phyloP scores from a whole-genome alignment of 2,329 filamentous ascomycete species.

The Ophiobolus disseminans region DNA sequence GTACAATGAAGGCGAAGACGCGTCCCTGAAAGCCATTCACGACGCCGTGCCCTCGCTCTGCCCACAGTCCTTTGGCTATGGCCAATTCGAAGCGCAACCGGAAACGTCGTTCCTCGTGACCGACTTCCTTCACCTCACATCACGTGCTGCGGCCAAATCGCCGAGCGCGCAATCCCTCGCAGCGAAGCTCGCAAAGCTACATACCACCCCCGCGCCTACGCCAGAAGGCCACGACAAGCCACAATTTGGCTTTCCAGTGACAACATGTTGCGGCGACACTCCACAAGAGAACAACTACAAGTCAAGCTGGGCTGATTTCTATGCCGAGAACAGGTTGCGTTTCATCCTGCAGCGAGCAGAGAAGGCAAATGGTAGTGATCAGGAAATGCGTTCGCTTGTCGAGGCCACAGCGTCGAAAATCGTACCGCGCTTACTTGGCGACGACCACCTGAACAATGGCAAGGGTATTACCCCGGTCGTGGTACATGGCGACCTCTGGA shows the following conservation, averaged over 20 bases:
- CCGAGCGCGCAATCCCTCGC: conserved; percentile 64
- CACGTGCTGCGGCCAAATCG: conserved; percentile 33
- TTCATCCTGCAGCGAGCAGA: conserved; percentile 67
- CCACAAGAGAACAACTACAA: conserved; percentile 79
- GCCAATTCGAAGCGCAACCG: conserved; percentile 58
- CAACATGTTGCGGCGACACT: conserved; percentile 87
- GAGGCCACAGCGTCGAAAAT: conserved; percentile 69
- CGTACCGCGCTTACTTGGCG: conserved; percentile 77
- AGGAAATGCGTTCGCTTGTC: conserved; percentile 67
- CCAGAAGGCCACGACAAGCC: conserved; percentile 65
- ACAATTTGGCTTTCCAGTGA: conserved; percentile 82
- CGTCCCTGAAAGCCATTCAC: conserved; percentile 83
- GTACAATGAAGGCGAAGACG: conserved; percentile 71
- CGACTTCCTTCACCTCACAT: conserved; percentile 73
- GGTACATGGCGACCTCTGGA: conserved; percentile 93
- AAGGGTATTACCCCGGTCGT: conserved; percentile 75
- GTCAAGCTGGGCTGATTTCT: conserved; percentile 83
- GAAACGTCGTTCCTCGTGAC: conserved; percentile 68
- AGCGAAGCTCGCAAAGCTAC: conserved; percentile 77
- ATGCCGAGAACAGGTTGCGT: conserved; percentile 75
- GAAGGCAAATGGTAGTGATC: conserved; percentile 68
- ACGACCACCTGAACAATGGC: conserved; percentile 67
- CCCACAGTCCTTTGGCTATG: conserved; percentile 77
- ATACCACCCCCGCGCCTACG: conserved; percentile 74
- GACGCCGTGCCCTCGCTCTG: conserved; percentile 74